Evolutionary conservation across 805 yeast genomes (phyloP).

Genomic region (Wickerhamiella brachini): DNA sequence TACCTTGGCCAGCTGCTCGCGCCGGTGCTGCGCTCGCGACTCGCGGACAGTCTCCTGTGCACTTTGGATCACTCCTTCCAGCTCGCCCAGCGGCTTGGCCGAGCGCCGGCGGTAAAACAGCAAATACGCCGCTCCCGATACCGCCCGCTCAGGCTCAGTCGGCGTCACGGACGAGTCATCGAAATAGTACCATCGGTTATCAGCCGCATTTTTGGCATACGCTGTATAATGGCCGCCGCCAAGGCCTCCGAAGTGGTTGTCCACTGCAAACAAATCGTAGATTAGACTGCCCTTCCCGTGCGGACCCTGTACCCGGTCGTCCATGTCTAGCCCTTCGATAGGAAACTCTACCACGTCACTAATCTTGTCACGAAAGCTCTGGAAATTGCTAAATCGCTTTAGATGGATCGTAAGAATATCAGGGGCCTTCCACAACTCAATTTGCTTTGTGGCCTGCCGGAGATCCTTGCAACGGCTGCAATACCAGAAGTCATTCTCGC

Average conservation of each 20-base stretch:
- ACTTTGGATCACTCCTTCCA: neutral
- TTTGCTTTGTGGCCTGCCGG: conserved; percentile 77
- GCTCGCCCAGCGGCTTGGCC: neutral
- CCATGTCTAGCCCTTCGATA: conserved; percentile 62
- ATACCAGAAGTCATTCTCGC: conserved; percentile 86
- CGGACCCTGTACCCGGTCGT: conserved; percentile 32
- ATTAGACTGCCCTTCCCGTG: conserved; percentile 28
- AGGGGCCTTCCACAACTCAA: conserved; percentile 88
- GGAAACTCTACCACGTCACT: conserved; percentile 80
- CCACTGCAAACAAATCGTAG: conserved; percentile 85
- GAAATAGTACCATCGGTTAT: conserved; percentile 73
- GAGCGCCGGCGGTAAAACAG: conserved; percentile 57
- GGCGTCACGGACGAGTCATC: conserved; percentile 69
- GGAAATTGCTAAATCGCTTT: conserved; percentile 75
- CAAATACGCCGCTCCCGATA: conserved; percentile 73
- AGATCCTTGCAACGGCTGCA: conserved; percentile 85
- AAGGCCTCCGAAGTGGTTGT: conserved; percentile 88
- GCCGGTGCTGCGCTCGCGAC: neutral
- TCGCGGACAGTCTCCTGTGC: neutral
- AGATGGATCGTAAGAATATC: conserved; percentile 81
- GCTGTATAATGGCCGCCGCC: conserved; percentile 98
- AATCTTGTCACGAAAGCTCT: conserved; percentile 80
- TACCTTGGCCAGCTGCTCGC: neutral
- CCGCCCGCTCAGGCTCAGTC: conserved; percentile 43
- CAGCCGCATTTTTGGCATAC: conserved; percentile 64